A percentile compares a stretch with the other conserved stretches of the same genome.
Evolutionary conservation across 495 filamentous ascomycete genomes (phyloP).

Genomic region (Penicillium manginii): DNA sequence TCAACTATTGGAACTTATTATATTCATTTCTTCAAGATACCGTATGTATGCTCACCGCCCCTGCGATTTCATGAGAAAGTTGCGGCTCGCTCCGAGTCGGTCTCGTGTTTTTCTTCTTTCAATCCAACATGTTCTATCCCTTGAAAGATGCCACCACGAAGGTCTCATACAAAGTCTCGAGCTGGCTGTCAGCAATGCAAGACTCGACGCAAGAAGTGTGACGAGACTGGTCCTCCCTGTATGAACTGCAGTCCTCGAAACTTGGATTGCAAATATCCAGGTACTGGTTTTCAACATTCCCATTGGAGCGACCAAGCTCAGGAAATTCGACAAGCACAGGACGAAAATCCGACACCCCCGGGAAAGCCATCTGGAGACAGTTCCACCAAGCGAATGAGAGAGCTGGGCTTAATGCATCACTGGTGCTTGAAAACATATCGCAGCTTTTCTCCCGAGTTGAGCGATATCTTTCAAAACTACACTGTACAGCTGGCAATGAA

Average conservation of each 20-base stretch:
- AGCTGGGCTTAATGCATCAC: slow-evolving; percentile 10
- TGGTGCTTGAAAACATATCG: slow-evolving; percentile 8
- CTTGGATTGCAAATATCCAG: slow-evolving; percentile 11
- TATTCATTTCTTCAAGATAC: neutral
- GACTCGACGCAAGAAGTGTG: slow-evolving; percentile 28
- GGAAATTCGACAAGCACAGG: neutral
- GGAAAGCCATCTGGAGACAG: neutral
- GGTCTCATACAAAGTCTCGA: slow-evolving; percentile 24
- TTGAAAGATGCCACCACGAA: slow-evolving; percentile 20
- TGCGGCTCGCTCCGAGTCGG: neutral
- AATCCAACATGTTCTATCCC: neutral
- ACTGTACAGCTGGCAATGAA: neutral
- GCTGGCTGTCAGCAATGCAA: slow-evolving; percentile 28
- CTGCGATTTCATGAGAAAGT: neutral
- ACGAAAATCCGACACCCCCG: neutral
- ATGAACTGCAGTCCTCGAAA: slow-evolving; percentile 16
- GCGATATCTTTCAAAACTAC: neutral
- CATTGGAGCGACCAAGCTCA: neutral
- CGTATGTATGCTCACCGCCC: neutral
- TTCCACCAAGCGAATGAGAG: neutral
- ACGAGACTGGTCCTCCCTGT: slow-evolving; percentile 24
- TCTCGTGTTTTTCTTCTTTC: neutral
- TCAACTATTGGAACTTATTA: neutral
- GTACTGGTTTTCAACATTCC: slow-evolving; percentile 2
- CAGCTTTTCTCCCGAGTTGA: slow-evolving; percentile 1